Evolutionary conservation across 805 yeast genomes (phyloP).

Genomic region (Kluyveromyces aestuarii): DNA sequence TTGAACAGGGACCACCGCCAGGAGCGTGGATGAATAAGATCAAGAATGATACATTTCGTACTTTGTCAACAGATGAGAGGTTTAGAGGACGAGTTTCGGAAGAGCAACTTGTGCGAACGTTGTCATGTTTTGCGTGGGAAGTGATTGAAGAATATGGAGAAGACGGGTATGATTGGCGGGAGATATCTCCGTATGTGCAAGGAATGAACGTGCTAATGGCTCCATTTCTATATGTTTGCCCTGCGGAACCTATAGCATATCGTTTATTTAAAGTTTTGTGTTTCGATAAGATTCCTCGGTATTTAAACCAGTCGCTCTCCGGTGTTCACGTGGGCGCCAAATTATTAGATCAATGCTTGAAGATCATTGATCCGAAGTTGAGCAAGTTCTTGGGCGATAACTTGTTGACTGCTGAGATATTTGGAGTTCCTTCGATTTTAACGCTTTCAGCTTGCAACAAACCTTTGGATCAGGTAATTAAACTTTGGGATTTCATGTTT

Average conservation of each 20-base stretch:
- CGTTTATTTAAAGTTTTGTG: constrained; percentile 57
- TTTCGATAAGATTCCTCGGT: constrained; percentile 60
- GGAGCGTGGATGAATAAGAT: constrained; percentile 52
- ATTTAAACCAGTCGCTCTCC: constrained; percentile 63
- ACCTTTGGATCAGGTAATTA: constrained; percentile 63
- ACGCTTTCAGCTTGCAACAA: constrained; percentile 87
- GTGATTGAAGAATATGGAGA: constrained; percentile 11
- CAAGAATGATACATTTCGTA: constrained; percentile 77
- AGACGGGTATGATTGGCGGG: constrained; percentile 5
- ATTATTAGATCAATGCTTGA: constrained; percentile 65
- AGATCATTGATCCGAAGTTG: constrained; percentile 64
- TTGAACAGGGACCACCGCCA: constrained; percentile 48
- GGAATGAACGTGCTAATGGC: constrained; percentile 86
- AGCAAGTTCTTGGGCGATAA: constrained; percentile 36
- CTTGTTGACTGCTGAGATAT: constrained; percentile 69
- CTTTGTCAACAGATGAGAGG: constrained; percentile 61
- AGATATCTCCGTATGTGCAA: constrained; percentile 55
- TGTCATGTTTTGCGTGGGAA: constrained; percentile 62
- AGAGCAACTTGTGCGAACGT: constrained; percentile 52
- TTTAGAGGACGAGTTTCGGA: constrained; percentile 66
- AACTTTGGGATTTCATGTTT: constrained; percentile 83
- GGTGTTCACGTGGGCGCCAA: constrained; percentile 74
- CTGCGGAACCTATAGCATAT: constrained; percentile 81
- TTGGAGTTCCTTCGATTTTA: constrained; percentile 75
- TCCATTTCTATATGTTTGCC: constrained; percentile 66